Evolutionary conservation across 495 filamentous ascomycete genomes (phyloP).

Genomic region (Emericellopsis terricola): DNA sequence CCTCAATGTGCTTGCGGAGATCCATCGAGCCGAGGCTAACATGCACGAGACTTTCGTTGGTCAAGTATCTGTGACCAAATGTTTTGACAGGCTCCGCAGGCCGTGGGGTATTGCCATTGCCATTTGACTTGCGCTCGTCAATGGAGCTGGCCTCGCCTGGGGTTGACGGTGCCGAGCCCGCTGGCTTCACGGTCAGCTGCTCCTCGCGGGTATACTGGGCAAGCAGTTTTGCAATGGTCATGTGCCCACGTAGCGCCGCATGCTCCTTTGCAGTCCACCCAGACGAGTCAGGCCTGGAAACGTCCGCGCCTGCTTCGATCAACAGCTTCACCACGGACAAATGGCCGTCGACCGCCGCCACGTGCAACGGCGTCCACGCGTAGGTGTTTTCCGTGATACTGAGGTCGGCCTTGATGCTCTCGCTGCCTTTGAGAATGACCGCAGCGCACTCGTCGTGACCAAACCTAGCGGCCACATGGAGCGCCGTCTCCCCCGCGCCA

Average conservation of each 20-base stretch:
- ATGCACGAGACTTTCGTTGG: constrained; percentile 69
- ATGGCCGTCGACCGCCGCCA: constrained; percentile 78
- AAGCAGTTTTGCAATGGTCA: constrained; percentile 54
- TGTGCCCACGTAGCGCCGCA: constrained; percentile 72
- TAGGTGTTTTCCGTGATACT: constrained; percentile 72
- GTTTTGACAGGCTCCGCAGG: constrained; percentile 66
- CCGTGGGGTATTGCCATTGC: constrained; percentile 12
- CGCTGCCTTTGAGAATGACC: constrained; percentile 51
- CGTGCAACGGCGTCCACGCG: constrained; percentile 83
- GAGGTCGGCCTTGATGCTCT: constrained; percentile 50
- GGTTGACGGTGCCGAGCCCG: background rate
- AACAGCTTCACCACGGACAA: constrained; percentile 49
- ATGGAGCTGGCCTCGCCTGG: constrained; percentile 25
- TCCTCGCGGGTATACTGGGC: constrained; percentile 15
- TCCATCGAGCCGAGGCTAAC: constrained; percentile 93
- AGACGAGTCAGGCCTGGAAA: constrained; percentile 58
- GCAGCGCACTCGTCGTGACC: constrained; percentile 65
- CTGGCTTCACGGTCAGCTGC: constrained; percentile 2
- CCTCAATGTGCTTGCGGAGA: constrained; percentile 56
- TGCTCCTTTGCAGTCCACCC: constrained; percentile 95
- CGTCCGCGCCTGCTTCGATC: constrained; percentile 54
- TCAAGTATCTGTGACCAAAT: constrained; percentile 91
- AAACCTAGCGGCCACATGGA: constrained; percentile 84
- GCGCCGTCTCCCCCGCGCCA: constrained; percentile 75
- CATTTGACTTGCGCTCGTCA: constrained; percentile 27